Evolutionary conservation across 1,139 yeast genomes (phyloP).

Genomic region (Kodamaea ohmeri): DNA sequence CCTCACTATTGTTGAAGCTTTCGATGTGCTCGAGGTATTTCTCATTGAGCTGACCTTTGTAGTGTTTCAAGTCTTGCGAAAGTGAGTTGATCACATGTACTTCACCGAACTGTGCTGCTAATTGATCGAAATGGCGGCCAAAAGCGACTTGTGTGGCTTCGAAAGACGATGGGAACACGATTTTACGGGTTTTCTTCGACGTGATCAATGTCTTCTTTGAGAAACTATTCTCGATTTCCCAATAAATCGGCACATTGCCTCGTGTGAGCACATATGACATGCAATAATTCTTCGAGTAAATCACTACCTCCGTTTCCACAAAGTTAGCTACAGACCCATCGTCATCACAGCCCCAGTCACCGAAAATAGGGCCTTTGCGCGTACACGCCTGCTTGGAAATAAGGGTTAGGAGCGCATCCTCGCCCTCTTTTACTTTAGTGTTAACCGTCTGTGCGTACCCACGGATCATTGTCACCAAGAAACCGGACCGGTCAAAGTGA

Average conservation of each 20-base stretch:
- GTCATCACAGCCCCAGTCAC: conserved; percentile 70
- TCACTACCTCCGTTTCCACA: conserved; percentile 63
- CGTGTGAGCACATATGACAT: conserved; percentile 58
- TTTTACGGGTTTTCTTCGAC: conserved; percentile 41
- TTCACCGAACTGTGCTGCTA: conserved; percentile 60
- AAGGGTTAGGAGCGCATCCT: conserved; percentile 53
- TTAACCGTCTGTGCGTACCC: conserved; percentile 68
- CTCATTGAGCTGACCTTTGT: conserved; percentile 35
- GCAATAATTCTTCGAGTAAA: conserved; percentile 51
- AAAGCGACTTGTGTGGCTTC: conserved; percentile 68
- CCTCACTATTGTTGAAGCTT: conserved; percentile 21
- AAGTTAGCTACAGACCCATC: conserved; percentile 67
- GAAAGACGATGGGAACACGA: conserved; percentile 55
- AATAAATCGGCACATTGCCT: conserved; percentile 71
- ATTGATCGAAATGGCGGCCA: conserved; percentile 57
- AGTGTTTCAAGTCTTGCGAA: conserved; percentile 38
- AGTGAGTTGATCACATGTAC: conserved; percentile 57
- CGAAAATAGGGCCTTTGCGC: conserved; percentile 59
- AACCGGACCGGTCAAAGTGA: conserved; percentile 54
- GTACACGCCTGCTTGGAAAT: conserved; percentile 66
- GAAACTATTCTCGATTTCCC: conserved; percentile 54
- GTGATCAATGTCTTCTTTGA: conserved; percentile 34
- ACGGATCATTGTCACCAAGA: conserved; percentile 57
- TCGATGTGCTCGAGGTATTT: conserved; percentile 33
- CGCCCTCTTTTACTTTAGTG: conserved; percentile 31